phyloP scores from a whole-genome alignment of 441 rosid genomes.

The Flueggea neowawraea region DNA sequence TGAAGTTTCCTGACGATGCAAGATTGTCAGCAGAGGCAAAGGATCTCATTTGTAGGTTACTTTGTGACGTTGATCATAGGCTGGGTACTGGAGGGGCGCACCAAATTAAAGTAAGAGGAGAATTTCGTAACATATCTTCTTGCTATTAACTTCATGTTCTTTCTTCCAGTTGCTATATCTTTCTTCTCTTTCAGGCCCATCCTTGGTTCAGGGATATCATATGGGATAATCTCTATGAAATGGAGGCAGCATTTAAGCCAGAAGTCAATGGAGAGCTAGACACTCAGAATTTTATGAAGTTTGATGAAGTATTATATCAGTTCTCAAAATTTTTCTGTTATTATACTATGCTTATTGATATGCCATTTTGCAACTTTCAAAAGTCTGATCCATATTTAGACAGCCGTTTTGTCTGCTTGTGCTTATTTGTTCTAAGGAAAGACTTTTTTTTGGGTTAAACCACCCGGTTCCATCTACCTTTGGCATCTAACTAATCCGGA shows the following conservation, averaged over 20 bases:
- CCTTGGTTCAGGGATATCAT: constrained; percentile 85
- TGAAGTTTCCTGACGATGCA: constrained; percentile 82
- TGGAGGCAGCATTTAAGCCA: constrained; percentile 95
- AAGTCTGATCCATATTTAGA: not conserved
- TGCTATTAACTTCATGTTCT: not conserved
- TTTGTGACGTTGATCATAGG: constrained; percentile 91
- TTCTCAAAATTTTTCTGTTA: constrained; percentile 7
- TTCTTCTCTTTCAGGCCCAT: constrained; percentile 63
- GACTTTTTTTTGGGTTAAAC: too few relatives aligned
- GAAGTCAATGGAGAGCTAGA: constrained; percentile 94
- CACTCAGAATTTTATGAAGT: constrained; percentile 97
- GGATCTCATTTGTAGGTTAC: constrained; percentile 85
- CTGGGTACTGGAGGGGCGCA: constrained; percentile 84
- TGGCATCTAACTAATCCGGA: too few relatives aligned
- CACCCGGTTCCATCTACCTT: too few relatives aligned
- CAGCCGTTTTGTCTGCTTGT: constrained; percentile 2
- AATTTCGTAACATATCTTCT: too few relatives aligned
- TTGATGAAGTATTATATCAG: constrained; percentile 71
- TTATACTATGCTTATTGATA: not conserved
- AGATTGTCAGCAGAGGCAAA: constrained; percentile 73
- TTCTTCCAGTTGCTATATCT: constrained; percentile 18
- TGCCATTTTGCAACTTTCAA: not conserved
- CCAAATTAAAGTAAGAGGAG: constrained; percentile 74
- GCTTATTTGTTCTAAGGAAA: constrained; percentile 1
- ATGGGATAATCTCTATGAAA: constrained; percentile 94